Evolutionary conservation across 2,329 filamentous ascomycete species (phyloP).

Genomic region (Fusarium sororula): DNA sequence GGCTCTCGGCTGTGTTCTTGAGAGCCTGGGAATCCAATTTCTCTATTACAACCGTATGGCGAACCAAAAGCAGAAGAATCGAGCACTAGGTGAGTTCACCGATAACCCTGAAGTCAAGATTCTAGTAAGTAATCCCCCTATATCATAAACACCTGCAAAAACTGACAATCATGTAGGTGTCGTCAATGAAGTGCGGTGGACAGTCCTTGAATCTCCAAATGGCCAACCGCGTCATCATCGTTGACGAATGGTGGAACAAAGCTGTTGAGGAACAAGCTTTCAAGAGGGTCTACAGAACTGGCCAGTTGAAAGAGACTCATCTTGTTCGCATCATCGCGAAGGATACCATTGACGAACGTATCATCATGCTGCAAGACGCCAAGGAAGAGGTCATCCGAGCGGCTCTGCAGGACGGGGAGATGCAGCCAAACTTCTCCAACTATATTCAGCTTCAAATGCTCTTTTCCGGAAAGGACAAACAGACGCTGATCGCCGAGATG

Average conservation of each 20-base stretch:
- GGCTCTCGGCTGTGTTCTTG: conserved; percentile 50
- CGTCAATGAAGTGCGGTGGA: conserved; percentile 47
- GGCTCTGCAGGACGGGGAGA: conserved; percentile 44
- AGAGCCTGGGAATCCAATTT: conserved; percentile 44
- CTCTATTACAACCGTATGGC: conserved; percentile 50
- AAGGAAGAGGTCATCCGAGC: conserved; percentile 61
- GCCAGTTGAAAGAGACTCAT: conserved; percentile 68
- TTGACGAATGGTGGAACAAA: conserved; percentile 71
- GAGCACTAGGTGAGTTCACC: conserved; percentile 39
- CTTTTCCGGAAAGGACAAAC: not conserved
- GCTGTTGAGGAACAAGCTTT: conserved; percentile 70
- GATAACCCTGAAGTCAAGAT: conserved; percentile 35
- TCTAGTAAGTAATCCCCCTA: conserved; percentile 42
- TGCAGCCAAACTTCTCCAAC: not conserved
- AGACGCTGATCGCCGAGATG: not conserved
- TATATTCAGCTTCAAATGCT: not conserved
- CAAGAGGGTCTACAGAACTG: conserved; percentile 69
- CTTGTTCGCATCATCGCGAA: conserved; percentile 66
- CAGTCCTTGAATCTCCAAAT: conserved; percentile 53
- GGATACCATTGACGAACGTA: conserved; percentile 65
- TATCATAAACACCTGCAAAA: no score
- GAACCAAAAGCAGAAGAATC: not conserved
- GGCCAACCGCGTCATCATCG: conserved; percentile 62
- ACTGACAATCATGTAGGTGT: conserved; percentile 40
- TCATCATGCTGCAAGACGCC: conserved; percentile 62